Evolutionary conservation across 495 filamentous ascomycete genomes (phyloP).

Genomic region (Penicillium fimorum): DNA sequence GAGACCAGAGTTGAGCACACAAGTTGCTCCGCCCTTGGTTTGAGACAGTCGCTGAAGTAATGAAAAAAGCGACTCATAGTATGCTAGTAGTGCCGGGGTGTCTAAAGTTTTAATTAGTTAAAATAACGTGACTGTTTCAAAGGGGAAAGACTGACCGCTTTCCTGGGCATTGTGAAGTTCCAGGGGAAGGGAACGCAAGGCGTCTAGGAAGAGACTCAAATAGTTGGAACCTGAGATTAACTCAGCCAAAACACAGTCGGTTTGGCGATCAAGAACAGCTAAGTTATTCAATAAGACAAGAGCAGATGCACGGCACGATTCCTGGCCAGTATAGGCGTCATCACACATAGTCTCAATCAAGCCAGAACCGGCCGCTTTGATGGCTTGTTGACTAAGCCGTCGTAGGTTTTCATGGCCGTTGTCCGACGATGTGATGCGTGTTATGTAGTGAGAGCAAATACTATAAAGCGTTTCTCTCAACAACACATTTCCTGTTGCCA

Average conservation of each 20-base stretch:
- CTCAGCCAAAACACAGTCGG: constrained; percentile 72
- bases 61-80: constrained; percentile 73
- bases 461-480: constrained; percentile 83
- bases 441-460: constrained; percentile 81
- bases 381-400: constrained; percentile 66
- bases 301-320: constrained; percentile 76
- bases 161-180: constrained; percentile 58
- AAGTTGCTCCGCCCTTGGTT: constrained; percentile 72
- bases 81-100: constrained; percentile 54
- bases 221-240: constrained; percentile 83
- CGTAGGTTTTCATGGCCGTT: constrained; percentile 40
- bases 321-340: constrained; percentile 84
- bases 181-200: constrained; percentile 64
- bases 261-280: constrained; percentile 60
- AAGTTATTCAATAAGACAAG: constrained; percentile 74
- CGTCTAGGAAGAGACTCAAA: constrained; percentile 81
- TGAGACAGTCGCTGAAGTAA: constrained; percentile 83
- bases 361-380: constrained; percentile 73
- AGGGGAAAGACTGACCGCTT: constrained; percentile 40
- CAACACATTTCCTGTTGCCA: constrained; percentile 63
- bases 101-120: constrained; percentile 37
- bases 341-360: constrained; percentile 86
- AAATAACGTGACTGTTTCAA: neutral
- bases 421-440: constrained; percentile 58
- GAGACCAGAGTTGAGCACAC: constrained; percentile 83